Evolutionary conservation across 352 stramenopile species (phyloP).

Genomic region (Globisporangium splendens): DNA sequence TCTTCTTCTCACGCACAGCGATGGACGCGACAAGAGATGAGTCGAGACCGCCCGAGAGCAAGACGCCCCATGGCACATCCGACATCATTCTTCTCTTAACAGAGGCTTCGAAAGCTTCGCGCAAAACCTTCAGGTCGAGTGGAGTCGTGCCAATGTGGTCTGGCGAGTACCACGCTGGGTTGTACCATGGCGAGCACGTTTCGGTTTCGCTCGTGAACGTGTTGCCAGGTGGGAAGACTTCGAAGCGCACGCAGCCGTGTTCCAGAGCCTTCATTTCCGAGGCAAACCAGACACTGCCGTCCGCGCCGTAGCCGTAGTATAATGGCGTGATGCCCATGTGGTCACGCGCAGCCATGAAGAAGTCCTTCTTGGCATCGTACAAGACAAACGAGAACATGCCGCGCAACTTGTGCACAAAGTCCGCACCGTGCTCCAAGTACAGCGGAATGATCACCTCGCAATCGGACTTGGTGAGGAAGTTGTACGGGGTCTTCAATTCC

Average conservation of each 20-base stretch:
- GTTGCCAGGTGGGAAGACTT: constrained; percentile 91
- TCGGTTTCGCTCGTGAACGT: constrained; percentile 84
- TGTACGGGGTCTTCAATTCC: constrained; percentile 85
- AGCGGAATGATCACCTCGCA: constrained; percentile 98
- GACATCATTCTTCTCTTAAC: constrained; percentile 98
- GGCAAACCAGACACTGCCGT: constrained; percentile 96
- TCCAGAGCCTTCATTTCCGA: constrained; percentile 98
- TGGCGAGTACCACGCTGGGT: constrained; percentile 89
- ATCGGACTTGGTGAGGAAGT: constrained; percentile 95
- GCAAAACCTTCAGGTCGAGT: constrained; percentile 74
- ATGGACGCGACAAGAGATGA: constrained; percentile 98
- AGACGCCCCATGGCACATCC: constrained; percentile 97
- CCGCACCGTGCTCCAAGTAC: constrained; percentile 88
- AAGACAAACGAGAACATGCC: constrained; percentile 99
- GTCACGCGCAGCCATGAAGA: constrained; percentile 94
- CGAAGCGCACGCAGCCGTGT: constrained; percentile 79
- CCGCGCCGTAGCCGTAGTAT: constrained; percentile 97
- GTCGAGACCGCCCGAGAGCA: constrained; percentile 97
- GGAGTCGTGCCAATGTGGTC: constrained; percentile 57
- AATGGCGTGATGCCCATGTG: constrained; percentile 98
- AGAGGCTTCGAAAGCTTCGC: constrained; percentile 91
- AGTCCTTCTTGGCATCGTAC: constrained; percentile 93
- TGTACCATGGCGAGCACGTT: constrained; percentile 95
- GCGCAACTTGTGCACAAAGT: constrained; percentile 91
- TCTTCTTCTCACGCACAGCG: constrained; percentile 91